A percentile compares a stretch with the other conserved stretches of the same genome.
These are phyloP conservation scores for Albifimbria verrucaria DNA, from an alignment of 2,329 filamentous ascomycete species.

Conservation along the genomic window DNA sequence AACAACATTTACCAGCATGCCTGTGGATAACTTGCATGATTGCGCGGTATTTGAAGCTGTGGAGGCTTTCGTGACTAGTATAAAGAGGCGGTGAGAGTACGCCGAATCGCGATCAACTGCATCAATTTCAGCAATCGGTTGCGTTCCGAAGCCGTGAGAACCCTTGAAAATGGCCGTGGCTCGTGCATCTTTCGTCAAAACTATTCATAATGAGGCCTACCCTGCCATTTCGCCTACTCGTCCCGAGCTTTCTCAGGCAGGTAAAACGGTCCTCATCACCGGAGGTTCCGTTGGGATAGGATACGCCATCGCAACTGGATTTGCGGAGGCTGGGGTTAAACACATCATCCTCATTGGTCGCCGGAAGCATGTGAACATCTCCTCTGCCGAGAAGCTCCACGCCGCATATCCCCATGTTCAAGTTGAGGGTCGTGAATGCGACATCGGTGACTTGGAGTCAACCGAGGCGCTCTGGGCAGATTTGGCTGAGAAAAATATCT, in stretches of 20 bases:
- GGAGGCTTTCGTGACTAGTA: too few relatives aligned
- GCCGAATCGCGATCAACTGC: too few relatives aligned
- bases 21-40: too few relatives aligned
- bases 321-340: constrained; percentile 33
- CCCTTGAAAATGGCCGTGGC: too few relatives aligned
- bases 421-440: constrained; percentile 1
- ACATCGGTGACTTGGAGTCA: constrained; percentile 18
- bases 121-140: too few relatives aligned
- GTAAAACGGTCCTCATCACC: constrained; percentile 58
- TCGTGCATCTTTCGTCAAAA: too few relatives aligned
- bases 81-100: too few relatives aligned
- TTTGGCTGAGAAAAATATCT: neutral
- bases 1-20: too few relatives aligned
- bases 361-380: constrained; percentile 10
- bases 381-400: constrained; percentile 13
- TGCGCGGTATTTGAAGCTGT: too few relatives aligned
- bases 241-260: constrained; percentile 34
- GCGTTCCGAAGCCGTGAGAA: too few relatives aligned
- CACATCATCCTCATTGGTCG: constrained; percentile 36
- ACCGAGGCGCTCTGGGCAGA: constrained; percentile 1
- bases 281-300: constrained; percentile 64
- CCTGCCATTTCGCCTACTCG: constrained; percentile 29
- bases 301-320: constrained; percentile 58
- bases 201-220: constrained; percentile 30
- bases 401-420: neutral